phyloP scores from a whole-genome alignment of 768 basidiomycete genomes.

The Phaeolepiota aurea region DNA sequence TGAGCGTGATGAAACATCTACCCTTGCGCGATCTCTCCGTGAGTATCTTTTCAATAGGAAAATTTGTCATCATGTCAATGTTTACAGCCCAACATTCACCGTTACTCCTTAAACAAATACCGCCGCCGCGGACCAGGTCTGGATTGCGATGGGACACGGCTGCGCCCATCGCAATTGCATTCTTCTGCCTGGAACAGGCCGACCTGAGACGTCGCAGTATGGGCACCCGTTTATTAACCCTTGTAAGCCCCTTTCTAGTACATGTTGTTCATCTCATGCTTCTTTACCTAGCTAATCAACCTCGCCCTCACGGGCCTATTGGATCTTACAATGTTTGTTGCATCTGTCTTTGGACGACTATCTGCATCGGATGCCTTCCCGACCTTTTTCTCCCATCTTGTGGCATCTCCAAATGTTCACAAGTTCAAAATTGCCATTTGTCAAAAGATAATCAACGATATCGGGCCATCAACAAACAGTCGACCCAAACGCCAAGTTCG shows the following conservation, averaged over 20 bases:
- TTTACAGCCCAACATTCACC: constrained; percentile 29
- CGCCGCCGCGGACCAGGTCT: constrained; percentile 36
- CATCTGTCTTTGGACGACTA: constrained; percentile 25
- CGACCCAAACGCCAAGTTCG: constrained; percentile 19
- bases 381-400: constrained; percentile 22
- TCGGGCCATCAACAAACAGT: constrained; percentile 6
- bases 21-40: constrained; percentile 28
- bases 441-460: constrained; percentile 25
- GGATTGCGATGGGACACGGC: constrained; percentile 44
- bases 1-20: constrained; percentile 51
- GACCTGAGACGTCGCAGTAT: constrained; percentile 17
- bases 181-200: constrained; percentile 21
- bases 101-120: constrained; percentile 52
- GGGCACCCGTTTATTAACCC: constrained; percentile 18
- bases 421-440: constrained; percentile 33
- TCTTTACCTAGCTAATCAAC: constrained; percentile 26
- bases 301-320: constrained; percentile 26
- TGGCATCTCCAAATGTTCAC: constrained; percentile 21
- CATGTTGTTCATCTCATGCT: constrained; percentile 1
- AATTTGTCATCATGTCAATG: constrained; percentile 6
- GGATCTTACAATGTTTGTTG: constrained; percentile 25
- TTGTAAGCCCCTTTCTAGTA: constrained; percentile 6
- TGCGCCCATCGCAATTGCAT: constrained; percentile 12
- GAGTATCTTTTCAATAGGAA: constrained; percentile 8
- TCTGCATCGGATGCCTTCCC: constrained; percentile 18